Base-by-base conservation (phyloP, 2,329 filamentous ascomycete species). In the Calonectria henricotiae region DNA sequence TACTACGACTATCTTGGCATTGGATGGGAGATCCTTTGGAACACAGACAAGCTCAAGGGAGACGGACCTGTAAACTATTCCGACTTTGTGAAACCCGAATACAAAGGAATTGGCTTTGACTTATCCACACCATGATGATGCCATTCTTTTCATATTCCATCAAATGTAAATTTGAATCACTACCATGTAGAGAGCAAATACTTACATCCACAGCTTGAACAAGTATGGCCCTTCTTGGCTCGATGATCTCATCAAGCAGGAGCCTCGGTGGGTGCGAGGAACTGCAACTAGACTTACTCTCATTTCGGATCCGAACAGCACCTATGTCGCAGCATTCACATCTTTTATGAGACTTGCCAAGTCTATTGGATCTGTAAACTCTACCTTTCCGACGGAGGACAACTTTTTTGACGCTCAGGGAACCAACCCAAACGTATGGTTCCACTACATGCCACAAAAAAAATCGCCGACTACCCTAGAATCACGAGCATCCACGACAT, bases 41-140 rank as follows among this genome's bases (percentile, higher is more conserved):
- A 54, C 9, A 54, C 27, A 1, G 49, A 54, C 17, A 54, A 54
- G 49, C 17, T 54, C 27, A 54, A 54, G 3, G 49, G 49, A 20
- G 32, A 9, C 12, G 49, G 25, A 3, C 49, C 49, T 54, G 15
- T 12, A 11, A 54, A 20, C 17, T 54, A 54, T 9, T 7, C 27
- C 7, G 27, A 54, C 17, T 20, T 54, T 54, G 20, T 54, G 17
- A 54, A 54, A 32, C 49, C 49, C 6, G 49, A 54, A 35, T 54
- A 35, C 49, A 54, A 54, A 12, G 49, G 49, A 54, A 5, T 6
- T 54, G 30, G 49, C 49, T 13, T 54, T 35, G 49, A 54, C 49
- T 3, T 54, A 54, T 20, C 49, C 49, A 8, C 23, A 35, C 4
- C 30, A 54, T 6, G 49, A 54, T 12, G 49, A 54, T 2, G 49